Evolutionary conservation across 2,329 filamentous ascomycete species (phyloP), one percentile per base, ranked within the genome.

Genomic region (Hymenoscyphus fraxineus): DNA sequence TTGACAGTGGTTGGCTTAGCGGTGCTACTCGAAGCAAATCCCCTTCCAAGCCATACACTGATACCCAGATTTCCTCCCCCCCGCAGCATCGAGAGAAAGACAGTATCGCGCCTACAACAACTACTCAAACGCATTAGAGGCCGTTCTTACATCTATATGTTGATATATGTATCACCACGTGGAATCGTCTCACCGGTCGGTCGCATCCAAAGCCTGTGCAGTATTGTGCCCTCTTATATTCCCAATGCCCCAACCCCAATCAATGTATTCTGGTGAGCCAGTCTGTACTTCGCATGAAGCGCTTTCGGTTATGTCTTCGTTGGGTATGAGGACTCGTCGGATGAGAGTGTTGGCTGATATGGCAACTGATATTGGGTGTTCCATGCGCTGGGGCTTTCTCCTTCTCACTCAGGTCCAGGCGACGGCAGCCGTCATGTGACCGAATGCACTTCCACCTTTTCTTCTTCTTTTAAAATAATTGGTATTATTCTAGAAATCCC

Each of bases 131-230:
- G 54, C 38, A 63, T 72, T 69, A 71, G 72, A 66, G 35, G 64
- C 60, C 60, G 41, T 70, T 67, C 68, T 65, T 64, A 55, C 38
- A 32, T 63, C 64, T 70, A 67, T 38, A 68, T 65, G 63, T 64
- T 60, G 64, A 68, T 67, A 72, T 72, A 70, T 68, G 69, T 70
- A 66, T 67, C 66, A 73, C 69, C 72, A 75, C 71, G 73, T 73
- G 72, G 70, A 71, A 61, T 68, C 51, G 66, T 70, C 72, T 72
- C 71, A 74, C 72, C 72, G 73, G 65, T 69, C 72, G 73, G 64
- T 70, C 69, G 70, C 70, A 71, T 71, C 66, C 67, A 22, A 31
- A 54, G 44, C 44, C 47, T 54, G 44, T 51, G 44, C 44, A 35
- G 67, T 57, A 66, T 67, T 68, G 69, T 64, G 62, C 68, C 68